Evolutionary conservation across 23 red algal species (phyloP), one percentile per base, ranked within the genome.

Genomic region (Agarophyton chilense): DNA sequence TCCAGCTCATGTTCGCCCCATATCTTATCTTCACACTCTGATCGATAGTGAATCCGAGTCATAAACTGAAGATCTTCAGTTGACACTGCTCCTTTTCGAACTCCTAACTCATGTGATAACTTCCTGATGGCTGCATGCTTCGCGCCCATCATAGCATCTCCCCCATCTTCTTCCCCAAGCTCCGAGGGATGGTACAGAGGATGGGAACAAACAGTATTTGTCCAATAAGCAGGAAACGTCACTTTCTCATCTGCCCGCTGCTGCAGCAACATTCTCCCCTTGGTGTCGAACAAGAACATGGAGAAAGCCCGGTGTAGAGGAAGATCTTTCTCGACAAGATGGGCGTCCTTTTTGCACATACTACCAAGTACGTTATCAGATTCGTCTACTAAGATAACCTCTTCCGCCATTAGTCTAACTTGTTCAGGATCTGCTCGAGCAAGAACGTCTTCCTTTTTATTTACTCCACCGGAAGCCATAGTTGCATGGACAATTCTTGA

Each of bases 1-100:
- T 98, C 96, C 21, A 98, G 84, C 68, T 98, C 96, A 52, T 95
- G 96, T 72, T 98, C 96, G 71, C 96, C 96, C 96, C 96, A 98
- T 22, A 78, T 82, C 52, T 24, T 57, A 77, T 83, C 78, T 17
- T 40, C 76, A 57, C 92, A 92, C 38, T 57, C 75, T 25, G 96
- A 92, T 46, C 90, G 52, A 71, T 98, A 98, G 74, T 90, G 96
- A 47, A 98, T 93, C 25, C 89, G 82, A 17, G 96, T 98, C 63
- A 98, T 72, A 78, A 79, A 98, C 18, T 54, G 45, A 38, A 98
- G 78, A 34, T 98, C 96, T 17, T 79, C 39, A n/a, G 60, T 14
- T 31, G 43, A 9, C 1, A 93, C 28, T 11, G 63, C 61, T 19
- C 79, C 77, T 4, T 61, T 46, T 19, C 55, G n/a, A 34, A 98